Percentiles rank a stretch among this genome's conserved stretches.
Evolutionary conservation across 139 green algal species (phyloP).

Genomic region (Marvania coccoides): DNA sequence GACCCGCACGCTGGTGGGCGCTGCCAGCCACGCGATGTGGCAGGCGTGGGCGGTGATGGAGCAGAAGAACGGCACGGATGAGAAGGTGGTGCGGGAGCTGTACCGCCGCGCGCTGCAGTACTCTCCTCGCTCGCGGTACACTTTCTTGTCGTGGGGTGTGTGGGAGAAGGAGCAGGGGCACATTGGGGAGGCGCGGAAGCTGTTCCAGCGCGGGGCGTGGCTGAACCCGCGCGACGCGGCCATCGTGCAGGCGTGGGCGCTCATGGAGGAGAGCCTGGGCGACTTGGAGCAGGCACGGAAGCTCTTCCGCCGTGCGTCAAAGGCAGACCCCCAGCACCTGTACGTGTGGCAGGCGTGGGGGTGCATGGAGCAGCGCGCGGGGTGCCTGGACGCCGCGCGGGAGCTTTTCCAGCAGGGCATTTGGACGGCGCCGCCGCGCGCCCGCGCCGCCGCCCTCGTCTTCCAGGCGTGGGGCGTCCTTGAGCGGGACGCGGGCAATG

Average conservation of each 20-base stretch:
- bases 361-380: slow-evolving; percentile 71
- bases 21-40: slow-evolving; percentile 63
- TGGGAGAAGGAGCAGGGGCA: slow-evolving; percentile 68
- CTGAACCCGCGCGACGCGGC: slow-evolving; percentile 79
- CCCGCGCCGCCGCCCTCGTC: slow-evolving; percentile 47
- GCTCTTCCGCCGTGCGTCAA: slow-evolving; percentile 58
- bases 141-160: slow-evolving; percentile 61
- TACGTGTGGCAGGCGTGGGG: slow-evolving; percentile 87
- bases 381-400: slow-evolving; percentile 62
- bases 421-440: slow-evolving; percentile 62
- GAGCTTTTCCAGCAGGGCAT: slow-evolving; percentile 91
- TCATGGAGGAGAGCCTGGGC: slow-evolving; percentile 61
- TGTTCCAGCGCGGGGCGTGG: slow-evolving; percentile 61
- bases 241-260: slow-evolving; percentile 60
- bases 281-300: slow-evolving; percentile 47
- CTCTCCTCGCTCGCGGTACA: slow-evolving; percentile 50
- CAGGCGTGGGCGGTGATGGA: slow-evolving; percentile 82
- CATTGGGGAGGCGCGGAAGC: slow-evolving; percentile 45
- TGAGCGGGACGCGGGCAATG: slow-evolving; percentile 65
- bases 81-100: slow-evolving; percentile 42
- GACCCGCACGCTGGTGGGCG: slow-evolving; percentile 40
- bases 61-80: slow-evolving; percentile 42
- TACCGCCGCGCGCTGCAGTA: slow-evolving; percentile 50
- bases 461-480: slow-evolving; percentile 89
- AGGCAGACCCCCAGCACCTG: slow-evolving; percentile 59